Conservation (phyloP, 805 yeast species). For the Zygoascus bituminiphila region DNA sequence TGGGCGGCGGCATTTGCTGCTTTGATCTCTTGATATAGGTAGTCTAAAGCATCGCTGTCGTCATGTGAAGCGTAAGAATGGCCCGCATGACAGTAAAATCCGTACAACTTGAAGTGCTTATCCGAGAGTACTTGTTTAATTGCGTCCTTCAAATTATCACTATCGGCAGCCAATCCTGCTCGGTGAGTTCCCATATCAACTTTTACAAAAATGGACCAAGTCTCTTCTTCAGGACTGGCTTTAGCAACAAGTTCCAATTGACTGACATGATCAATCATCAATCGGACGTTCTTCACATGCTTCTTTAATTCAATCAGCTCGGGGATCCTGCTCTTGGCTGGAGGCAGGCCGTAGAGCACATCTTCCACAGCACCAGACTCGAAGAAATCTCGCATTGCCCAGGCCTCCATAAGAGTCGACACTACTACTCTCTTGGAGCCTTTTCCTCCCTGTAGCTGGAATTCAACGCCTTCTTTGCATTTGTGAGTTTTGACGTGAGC, state of each 20-base stretch:
- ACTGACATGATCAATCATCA: slow-evolving; percentile 53
- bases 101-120: slow-evolving; percentile 41
- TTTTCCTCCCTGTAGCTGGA: slow-evolving; percentile 39
- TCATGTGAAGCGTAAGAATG: slow-evolving; percentile 52
- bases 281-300: slow-evolving; percentile 35
- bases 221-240: slow-evolving; percentile 29
- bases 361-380: slow-evolving; percentile 38
- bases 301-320: slow-evolving; percentile 40
- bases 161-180: slow-evolving; percentile 45
- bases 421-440: slow-evolving; percentile 48
- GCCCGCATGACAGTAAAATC: slow-evolving; percentile 76
- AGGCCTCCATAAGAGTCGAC: slow-evolving; percentile 62
- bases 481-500: slow-evolving; percentile 76
- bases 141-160: slow-evolving; percentile 32
- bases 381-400: slow-evolving; percentile 38
- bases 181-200: slow-evolving; percentile 64
- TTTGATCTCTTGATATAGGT: slow-evolving; percentile 47
- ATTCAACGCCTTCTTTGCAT: slow-evolving; percentile 47
- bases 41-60: slow-evolving; percentile 38
- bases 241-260: slow-evolving; percentile 45
- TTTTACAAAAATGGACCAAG: slow-evolving; percentile 62
- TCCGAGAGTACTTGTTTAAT: slow-evolving; percentile 28
- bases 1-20: slow-evolving; percentile 49
- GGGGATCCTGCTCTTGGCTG: slow-evolving; percentile 38
- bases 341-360: slow-evolving; percentile 53